Conservation (phyloP, 768 basidiomycete genomes). For the Rhizopogon vulgaris region DNA sequence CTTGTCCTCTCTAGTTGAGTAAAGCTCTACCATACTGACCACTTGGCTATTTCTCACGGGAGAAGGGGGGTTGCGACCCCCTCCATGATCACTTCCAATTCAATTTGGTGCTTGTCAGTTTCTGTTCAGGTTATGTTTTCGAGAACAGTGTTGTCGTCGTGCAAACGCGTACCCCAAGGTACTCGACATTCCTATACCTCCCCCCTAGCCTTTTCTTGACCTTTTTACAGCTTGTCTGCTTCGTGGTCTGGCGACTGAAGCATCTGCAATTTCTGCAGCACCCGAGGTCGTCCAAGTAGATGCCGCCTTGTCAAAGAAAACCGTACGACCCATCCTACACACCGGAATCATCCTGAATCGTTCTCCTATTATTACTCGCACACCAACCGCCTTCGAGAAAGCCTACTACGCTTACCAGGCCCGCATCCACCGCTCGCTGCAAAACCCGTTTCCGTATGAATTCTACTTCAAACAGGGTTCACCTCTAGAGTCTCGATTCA, state of each 20-base stretch:
- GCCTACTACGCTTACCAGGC: slow-evolving; percentile 82
- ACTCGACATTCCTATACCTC: background rate
- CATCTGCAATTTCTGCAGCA: slow-evolving; percentile 6
- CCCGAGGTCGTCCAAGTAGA: background rate
- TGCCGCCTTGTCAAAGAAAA: slow-evolving; percentile 22
- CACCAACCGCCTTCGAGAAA: slow-evolving; percentile 66
- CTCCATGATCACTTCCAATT: background rate
- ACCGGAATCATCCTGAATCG: slow-evolving; percentile 74
- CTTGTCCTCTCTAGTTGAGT: too few species aligned
- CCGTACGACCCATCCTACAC: slow-evolving; percentile 35
- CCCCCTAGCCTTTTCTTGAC: background rate
- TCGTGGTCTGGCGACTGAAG: slow-evolving; percentile 43
- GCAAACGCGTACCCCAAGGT: slow-evolving; percentile 27
- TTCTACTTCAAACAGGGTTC: slow-evolving; percentile 96
- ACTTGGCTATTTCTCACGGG: slow-evolving; percentile 1
- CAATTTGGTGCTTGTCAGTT: background rate
- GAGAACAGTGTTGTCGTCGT: slow-evolving; percentile 24
- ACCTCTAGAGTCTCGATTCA: slow-evolving; percentile 75
- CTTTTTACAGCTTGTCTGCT: slow-evolving; percentile 11
- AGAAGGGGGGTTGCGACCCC: slow-evolving; percentile 1
- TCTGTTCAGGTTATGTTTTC: slow-evolving; percentile 24
- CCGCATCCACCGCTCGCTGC: slow-evolving; percentile 76
- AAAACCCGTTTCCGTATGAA: slow-evolving; percentile 82
- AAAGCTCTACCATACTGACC: background rate
- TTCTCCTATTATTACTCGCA: slow-evolving; percentile 67